phyloP scores from a whole-genome alignment of 192 early-diverging fungal genomes.

The Irineochytrium annulatum region DNA sequence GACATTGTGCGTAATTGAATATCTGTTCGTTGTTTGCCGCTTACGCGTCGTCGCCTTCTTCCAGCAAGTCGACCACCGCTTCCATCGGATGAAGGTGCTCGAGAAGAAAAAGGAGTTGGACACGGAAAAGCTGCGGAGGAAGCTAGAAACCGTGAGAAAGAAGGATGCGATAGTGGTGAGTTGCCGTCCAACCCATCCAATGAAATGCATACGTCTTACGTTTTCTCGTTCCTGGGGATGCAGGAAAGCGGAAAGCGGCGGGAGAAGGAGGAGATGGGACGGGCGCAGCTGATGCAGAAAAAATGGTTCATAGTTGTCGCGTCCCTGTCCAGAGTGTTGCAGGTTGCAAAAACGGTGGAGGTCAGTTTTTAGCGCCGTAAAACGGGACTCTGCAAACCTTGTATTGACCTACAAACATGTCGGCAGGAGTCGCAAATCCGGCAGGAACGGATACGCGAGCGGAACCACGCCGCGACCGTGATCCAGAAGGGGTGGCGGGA shows the following conservation, averaged over 20 bases:
- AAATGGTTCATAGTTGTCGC: constrained; percentile 54
- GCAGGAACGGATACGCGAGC: neutral
- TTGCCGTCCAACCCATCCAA: neutral
- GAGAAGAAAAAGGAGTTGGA: constrained; percentile 38
- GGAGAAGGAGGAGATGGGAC: constrained; percentile 45
- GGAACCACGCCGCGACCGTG: neutral
- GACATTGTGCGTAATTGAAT: constrained; percentile 12
- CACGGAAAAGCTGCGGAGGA: constrained; percentile 25
- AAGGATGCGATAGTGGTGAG: constrained; percentile 29
- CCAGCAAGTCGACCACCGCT: constrained; percentile 24
- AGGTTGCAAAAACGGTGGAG: constrained; percentile 32
- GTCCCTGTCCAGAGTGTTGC: constrained; percentile 34
- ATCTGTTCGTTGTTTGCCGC: too few relatives aligned
- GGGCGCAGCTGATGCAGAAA: constrained; percentile 31
- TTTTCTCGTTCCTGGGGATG: neutral
- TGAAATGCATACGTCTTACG: neutral
- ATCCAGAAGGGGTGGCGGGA: neutral
- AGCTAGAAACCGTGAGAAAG: constrained; percentile 33
- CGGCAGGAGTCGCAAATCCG: neutral
- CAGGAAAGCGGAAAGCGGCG: constrained; percentile 28
- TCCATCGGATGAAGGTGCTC: constrained; percentile 27
- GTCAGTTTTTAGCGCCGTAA: constrained; percentile 11
- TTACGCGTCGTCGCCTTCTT: constrained; percentile 36
- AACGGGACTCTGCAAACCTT: neutral
- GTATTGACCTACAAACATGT: constrained; percentile 1